Evolutionary conservation across 768 basidiomycete species (phyloP).

Genomic region (Calocera cornea): DNA sequence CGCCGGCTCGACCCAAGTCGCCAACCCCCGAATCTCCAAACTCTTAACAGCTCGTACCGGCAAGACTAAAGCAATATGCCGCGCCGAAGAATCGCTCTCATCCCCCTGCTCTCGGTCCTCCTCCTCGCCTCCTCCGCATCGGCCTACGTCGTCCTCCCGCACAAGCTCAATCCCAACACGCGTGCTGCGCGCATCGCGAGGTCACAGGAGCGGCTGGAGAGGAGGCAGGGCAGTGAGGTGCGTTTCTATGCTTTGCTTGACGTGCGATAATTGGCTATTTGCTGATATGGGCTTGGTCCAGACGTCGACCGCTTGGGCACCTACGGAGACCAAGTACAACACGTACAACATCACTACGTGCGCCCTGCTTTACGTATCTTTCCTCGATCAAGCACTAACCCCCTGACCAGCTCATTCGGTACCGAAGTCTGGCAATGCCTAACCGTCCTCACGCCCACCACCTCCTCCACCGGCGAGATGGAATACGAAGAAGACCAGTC

Average conservation of each 20-base stretch:
- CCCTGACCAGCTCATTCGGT: neutral
- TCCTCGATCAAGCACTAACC: neutral
- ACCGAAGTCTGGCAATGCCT: neutral
- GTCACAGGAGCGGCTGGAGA: neutral
- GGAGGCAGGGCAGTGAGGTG: neutral
- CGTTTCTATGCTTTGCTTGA: neutral
- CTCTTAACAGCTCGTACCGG: neutral
- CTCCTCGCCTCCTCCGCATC: neutral
- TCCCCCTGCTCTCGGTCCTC: neutral
- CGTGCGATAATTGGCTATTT: too few relatives aligned
- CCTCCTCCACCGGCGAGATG: neutral
- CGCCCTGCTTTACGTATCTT: neutral
- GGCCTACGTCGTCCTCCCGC: neutral
- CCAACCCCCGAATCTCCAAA: neutral
- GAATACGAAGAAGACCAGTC: constrained; percentile 1
- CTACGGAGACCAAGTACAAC: neutral
- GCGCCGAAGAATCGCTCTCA: neutral
- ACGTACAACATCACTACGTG: constrained; percentile 1
- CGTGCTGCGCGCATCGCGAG: neutral
- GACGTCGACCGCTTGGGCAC: neutral
- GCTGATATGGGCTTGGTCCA: too few relatives aligned
- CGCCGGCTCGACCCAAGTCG: too few relatives aligned
- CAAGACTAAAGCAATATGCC: neutral
- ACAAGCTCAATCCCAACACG: neutral
- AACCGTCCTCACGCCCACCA: neutral